Evolutionary conservation across 306 rosid species (phyloP).

Genomic region (Prosopis cineraria): DNA sequence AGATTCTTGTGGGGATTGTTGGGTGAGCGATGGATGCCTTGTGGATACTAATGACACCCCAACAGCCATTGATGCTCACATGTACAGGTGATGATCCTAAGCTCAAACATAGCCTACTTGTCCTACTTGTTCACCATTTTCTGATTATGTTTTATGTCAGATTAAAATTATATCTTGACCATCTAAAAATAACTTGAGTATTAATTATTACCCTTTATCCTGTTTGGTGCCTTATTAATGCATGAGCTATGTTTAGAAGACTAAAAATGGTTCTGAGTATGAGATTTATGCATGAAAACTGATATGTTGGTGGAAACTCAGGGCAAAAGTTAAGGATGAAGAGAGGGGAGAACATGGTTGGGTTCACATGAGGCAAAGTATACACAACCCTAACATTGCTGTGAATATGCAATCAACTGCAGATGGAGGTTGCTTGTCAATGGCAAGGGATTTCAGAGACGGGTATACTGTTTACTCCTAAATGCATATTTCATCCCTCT

Average conservation of each 20-base stretch:
- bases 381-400: constrained; percentile 91
- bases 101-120: neutral
- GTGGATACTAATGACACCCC: constrained; percentile 68
- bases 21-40: constrained; percentile 95
- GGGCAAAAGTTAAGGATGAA: constrained; percentile 69
- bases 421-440: constrained; percentile 67
- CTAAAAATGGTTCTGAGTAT: neutral
- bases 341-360: constrained; percentile 73
- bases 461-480: constrained; percentile 40
- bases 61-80: constrained; percentile 75
- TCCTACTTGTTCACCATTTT: neutral
- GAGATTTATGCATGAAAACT: neutral
- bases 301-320: constrained; percentile 33
- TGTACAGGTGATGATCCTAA: constrained; percentile 68
- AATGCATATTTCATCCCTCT: neutral
- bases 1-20: constrained; percentile 88
- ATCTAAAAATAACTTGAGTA: neutral
- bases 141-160: neutral
- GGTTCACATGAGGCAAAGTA: constrained; percentile 82
- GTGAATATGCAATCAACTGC: constrained; percentile 74
- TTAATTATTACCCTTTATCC: no score
- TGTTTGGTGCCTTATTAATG: neutral
- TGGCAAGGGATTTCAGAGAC: constrained; percentile 69
- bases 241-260: neutral
- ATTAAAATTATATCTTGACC: neutral